Conservation (phyloP, 495 filamentous ascomycete species). For the Hypoxylon fuscum region DNA sequence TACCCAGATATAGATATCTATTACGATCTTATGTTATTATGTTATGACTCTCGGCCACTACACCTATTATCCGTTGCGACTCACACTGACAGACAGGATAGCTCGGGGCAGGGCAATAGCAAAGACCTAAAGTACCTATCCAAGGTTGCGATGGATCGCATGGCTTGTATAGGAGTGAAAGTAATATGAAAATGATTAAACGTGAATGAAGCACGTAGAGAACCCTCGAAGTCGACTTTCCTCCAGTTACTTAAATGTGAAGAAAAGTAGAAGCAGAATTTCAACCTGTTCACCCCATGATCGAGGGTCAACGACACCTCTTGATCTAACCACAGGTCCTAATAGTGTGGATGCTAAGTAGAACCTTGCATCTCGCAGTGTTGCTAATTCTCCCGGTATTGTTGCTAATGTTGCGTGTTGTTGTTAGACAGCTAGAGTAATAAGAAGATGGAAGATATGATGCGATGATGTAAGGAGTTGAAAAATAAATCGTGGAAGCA, state of each 20-base stretch:
- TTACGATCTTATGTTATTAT: background rate
- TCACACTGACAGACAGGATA: background rate
- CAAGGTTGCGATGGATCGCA: conserved; percentile 20
- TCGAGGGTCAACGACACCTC: background rate
- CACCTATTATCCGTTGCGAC: background rate
- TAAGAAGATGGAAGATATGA: background rate
- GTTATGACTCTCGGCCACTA: background rate
- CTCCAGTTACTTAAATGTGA: too few relatives aligned
- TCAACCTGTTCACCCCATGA: conserved; percentile 26
- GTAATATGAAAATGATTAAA: too few relatives aligned
- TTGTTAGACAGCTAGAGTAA: too few relatives aligned
- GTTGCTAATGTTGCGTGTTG: too few relatives aligned
- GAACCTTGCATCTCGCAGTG: too few relatives aligned
- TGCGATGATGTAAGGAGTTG: background rate
- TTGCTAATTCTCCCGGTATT: too few relatives aligned
- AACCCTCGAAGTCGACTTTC: too few relatives aligned
- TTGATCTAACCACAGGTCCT: background rate
- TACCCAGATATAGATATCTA: too few relatives aligned
- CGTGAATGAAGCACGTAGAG: too few relatives aligned
- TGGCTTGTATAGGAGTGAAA: conserved; percentile 17
- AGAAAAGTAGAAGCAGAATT: too few relatives aligned
- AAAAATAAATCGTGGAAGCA: background rate
- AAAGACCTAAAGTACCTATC: conserved; percentile 2
- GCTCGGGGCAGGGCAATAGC: background rate
- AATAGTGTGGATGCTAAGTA: background rate